phyloP scores from a whole-genome alignment of 805 yeast species.

The Pichia eremophila region DNA sequence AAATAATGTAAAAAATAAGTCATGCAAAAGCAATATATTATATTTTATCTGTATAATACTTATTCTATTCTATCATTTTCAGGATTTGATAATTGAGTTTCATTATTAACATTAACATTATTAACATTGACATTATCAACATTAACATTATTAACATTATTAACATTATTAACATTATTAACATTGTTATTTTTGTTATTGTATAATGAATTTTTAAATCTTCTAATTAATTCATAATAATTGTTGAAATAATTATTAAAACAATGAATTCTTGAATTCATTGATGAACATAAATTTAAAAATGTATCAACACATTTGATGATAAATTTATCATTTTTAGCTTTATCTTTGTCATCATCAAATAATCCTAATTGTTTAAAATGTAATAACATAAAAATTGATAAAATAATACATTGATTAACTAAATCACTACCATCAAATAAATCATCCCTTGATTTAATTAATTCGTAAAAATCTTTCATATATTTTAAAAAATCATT shows the following conservation, averaged over 20 bases:
- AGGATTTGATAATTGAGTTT: background rate
- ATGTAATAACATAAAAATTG: constrained; percentile 3
- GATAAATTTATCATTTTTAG: background rate
- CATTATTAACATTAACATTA: too few species aligned
- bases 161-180: too few species aligned
- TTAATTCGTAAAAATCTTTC: background rate
- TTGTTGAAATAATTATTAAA: constrained; percentile 1
- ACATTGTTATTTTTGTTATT: background rate
- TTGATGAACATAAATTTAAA: background rate
- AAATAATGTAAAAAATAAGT: too few species aligned
- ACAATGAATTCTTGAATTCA: background rate
- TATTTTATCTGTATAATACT: background rate
- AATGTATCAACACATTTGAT: background rate
- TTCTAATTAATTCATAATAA: constrained; percentile 1
- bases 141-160: too few species aligned
- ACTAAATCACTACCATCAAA: constrained; percentile 2
- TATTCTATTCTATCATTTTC: background rate
- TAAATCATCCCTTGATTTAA: background rate
- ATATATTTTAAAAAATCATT: background rate
- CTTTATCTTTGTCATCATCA: background rate
- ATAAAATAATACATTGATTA: constrained; percentile 1
- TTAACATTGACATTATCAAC: too few species aligned
- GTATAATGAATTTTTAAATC: constrained; percentile 1
- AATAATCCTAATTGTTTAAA: constrained; percentile 4
- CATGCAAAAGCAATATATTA: too few species aligned